Evolutionary conservation across 345 rosid genomes (phyloP).

Genomic region (Pseudoturritis turrita): DNA sequence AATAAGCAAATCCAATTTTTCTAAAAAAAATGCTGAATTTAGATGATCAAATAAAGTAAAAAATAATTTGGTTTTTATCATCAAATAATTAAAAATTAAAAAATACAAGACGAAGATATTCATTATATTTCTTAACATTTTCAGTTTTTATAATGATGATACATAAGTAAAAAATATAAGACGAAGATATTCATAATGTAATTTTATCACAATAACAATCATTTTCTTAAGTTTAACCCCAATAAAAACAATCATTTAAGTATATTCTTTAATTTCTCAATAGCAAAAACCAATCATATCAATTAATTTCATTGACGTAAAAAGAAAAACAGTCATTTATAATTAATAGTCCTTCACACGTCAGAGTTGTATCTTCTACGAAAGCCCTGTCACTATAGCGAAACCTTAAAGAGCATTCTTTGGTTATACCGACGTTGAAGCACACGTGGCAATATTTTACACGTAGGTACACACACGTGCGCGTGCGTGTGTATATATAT

Average conservation of each 20-base stretch:
- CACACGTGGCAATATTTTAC: slow-evolving; percentile 17
- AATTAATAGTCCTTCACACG: background rate
- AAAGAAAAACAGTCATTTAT: background rate
- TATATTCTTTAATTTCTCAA: background rate
- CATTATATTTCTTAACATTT: no score
- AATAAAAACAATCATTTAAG: background rate
- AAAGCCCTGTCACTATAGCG: slow-evolving; percentile 5
- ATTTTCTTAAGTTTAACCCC: background rate
- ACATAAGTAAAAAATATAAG: no score
- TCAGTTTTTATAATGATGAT: no score
- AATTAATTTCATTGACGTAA: background rate
- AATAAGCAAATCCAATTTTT: no score
- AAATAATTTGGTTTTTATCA: background rate
- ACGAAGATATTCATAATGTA: no score
- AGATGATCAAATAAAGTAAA: background rate
- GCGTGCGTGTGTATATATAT: background rate
- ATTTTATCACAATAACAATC: background rate
- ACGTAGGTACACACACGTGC: slow-evolving; percentile 23
- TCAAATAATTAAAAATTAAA: background rate
- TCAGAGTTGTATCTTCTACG: slow-evolving; percentile 1
- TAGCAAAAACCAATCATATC: background rate
- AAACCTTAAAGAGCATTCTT: slow-evolving; percentile 6
- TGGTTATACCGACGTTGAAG: slow-evolving; percentile 20
- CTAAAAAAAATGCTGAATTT: background rate
- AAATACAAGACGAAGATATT: background rate